These are phyloP conservation scores for Dipodascopsis uninucleata DNA, from an alignment of 805 yeast genomes.

Conservation along the genomic window DNA sequence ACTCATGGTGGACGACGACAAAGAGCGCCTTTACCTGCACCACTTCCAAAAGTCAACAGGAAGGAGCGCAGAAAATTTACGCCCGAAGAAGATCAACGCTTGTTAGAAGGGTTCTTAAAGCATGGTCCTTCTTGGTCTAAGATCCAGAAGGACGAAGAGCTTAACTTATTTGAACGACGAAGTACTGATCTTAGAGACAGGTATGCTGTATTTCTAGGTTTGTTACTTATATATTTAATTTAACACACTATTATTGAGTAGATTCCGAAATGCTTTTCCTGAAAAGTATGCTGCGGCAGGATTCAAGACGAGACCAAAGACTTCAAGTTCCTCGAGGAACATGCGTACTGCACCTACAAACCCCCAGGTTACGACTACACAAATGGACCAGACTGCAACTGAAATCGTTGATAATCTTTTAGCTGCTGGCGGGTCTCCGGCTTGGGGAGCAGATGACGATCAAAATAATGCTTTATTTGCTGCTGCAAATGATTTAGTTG, in stretches of 20 bases:
- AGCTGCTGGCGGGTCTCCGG: conserved; percentile 10
- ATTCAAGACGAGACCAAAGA: conserved; percentile 35
- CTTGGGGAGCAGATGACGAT: conserved; percentile 19
- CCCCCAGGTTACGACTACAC: too few relatives aligned
- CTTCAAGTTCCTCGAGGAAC: conserved; percentile 16
- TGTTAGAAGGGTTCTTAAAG: conserved; percentile 41
- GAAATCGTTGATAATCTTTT: conserved; percentile 16
- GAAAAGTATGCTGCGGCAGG: conserved; percentile 45
- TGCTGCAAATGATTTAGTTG: conserved; percentile 20
- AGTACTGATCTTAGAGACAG: conserved; percentile 45
- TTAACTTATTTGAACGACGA: conserved; percentile 40
- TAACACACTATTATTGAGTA: not conserved
- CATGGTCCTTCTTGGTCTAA: conserved; percentile 48
- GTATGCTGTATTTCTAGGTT: conserved; percentile 1
- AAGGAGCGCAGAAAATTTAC: conserved; percentile 44
- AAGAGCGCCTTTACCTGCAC: conserved; percentile 26
- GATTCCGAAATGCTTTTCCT: conserved; percentile 45
- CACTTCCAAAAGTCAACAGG: conserved; percentile 43
- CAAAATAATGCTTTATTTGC: conserved; percentile 11
- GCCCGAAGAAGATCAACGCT: conserved; percentile 42
- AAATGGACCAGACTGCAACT: conserved; percentile 5
- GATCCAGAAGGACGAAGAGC: conserved; percentile 42
- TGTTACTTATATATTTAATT: not conserved
- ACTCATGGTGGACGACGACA: conserved; percentile 38
- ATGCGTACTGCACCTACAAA: conserved; percentile 21